Percentiles rank a stretch among this genome's conserved stretches.
These are phyloP conservation scores for Erodium trifolium DNA, from an alignment of 441 rosid species.

Conservation along the genomic window DNA sequence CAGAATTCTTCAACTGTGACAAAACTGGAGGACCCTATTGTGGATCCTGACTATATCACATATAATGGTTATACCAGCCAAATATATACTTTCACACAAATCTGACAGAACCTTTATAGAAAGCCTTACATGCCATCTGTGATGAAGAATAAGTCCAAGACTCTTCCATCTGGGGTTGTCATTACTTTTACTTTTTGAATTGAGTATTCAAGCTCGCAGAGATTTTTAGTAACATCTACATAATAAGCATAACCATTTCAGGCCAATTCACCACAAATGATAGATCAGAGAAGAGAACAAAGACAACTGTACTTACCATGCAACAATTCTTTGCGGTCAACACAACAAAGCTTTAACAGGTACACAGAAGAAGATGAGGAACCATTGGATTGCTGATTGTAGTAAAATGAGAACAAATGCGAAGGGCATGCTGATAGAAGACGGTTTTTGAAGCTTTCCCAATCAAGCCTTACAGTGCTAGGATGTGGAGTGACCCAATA, in stretches of 20 bases:
- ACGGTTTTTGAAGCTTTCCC: not conserved
- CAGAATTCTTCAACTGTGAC: not conserved
- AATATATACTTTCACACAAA: too few species aligned
- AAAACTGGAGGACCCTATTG: not conserved
- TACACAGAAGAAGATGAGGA: not conserved
- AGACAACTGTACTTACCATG: not conserved
- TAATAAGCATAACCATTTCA: not conserved
- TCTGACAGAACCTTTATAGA: too few species aligned
- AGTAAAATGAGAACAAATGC: not conserved
- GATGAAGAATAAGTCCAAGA: not conserved
- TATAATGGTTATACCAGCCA: too few species aligned
- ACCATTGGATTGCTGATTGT: not conserved
- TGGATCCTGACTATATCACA: too few species aligned
- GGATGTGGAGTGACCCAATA: conserved; percentile 3
- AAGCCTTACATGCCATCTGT: conserved; percentile 6
- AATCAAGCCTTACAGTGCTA: conserved; percentile 3
- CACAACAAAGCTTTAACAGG: conserved; percentile 2
- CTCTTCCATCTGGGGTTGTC: conserved; percentile 4
- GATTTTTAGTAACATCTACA: conserved; percentile 3
- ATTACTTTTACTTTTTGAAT: conserved; percentile 5
- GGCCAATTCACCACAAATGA: not conserved
- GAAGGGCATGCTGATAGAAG: conserved; percentile 2
- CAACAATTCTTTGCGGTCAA: not conserved
- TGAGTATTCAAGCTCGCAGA: conserved; percentile 1
- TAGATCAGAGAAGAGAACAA: not conserved